phyloP scores from a whole-genome alignment of 768 basidiomycete species.

The Rhizopogon vesiculosus region DNA sequence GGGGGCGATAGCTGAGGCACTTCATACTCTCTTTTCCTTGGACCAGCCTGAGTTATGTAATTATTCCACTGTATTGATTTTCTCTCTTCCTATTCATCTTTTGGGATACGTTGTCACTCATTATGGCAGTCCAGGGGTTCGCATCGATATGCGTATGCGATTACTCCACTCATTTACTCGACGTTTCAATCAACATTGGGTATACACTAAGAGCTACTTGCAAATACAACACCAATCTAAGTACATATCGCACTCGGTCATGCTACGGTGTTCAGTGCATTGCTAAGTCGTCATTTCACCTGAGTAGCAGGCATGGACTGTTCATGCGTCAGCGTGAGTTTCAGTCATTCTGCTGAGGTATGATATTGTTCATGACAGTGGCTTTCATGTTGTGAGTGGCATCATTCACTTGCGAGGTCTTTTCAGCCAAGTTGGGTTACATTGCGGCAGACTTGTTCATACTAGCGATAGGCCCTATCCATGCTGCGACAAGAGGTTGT shows the following conservation, averaged over 20 bases:
- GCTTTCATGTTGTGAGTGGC: neutral
- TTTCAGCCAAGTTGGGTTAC: neutral
- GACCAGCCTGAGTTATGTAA: conserved; percentile 23
- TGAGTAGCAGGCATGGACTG: neutral
- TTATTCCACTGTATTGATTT: conserved; percentile 25
- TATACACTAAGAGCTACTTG: neutral
- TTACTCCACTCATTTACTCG: neutral
- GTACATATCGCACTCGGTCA: neutral
- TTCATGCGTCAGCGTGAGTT: neutral
- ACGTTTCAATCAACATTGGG: neutral
- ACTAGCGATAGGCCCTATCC: neutral
- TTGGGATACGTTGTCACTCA: neutral
- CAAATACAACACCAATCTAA: neutral
- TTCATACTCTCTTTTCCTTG: conserved; percentile 19
- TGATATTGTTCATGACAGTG: no score
- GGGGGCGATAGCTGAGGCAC: conserved; percentile 37
- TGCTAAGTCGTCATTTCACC: neutral
- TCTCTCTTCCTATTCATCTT: conserved; percentile 1
- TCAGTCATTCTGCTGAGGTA: neutral
- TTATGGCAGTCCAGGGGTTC: neutral
- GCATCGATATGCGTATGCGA: neutral
- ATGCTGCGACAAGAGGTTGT: conserved; percentile 1
- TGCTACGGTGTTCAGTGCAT: neutral
- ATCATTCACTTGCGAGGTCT: neutral
- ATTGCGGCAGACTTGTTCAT: neutral